phyloP scores from a whole-genome alignment of 306 rosid species.

The Begonia loranthoides region DNA sequence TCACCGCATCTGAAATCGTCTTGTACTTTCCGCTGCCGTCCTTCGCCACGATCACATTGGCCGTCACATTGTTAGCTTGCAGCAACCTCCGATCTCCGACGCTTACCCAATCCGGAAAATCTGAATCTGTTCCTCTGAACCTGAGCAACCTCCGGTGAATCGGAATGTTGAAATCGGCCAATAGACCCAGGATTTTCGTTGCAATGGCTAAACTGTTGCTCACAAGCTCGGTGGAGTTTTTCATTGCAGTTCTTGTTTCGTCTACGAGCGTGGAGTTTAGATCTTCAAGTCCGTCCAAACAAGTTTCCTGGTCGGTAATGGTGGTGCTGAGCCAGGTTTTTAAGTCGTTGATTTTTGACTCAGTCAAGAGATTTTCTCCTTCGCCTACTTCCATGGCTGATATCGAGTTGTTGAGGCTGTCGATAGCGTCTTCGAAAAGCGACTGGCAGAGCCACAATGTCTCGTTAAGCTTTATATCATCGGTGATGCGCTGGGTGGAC shows the following conservation, averaged over 20 bases:
- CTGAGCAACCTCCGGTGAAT: conserved; percentile 48
- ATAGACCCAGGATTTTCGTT: conserved; percentile 25
- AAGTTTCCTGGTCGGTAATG: conserved; percentile 68
- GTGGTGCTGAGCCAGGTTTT: conserved; percentile 70
- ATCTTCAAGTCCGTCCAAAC: conserved; percentile 54
- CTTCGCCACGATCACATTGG: conserved; percentile 44
- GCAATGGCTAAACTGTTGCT: conserved; percentile 90
- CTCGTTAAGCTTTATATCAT: conserved; percentile 4
- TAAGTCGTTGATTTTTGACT: conserved; percentile 25
- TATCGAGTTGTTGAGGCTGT: conserved; percentile 49
- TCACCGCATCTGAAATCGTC: conserved; percentile 45
- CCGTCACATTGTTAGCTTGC: conserved; percentile 12
- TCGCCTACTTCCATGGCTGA: conserved; percentile 17
- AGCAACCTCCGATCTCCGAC: conserved; percentile 54
- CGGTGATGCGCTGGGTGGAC: conserved; percentile 9
- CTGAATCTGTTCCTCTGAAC: background rate
- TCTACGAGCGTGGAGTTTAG: conserved; percentile 28
- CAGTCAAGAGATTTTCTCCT: conserved; percentile 16
- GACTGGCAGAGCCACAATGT: conserved; percentile 32
- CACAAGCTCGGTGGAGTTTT: conserved; percentile 52
- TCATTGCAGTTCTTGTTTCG: conserved; percentile 20
- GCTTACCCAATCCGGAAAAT: conserved; percentile 60
- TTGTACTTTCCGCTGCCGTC: conserved; percentile 45
- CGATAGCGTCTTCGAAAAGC: conserved; percentile 44
- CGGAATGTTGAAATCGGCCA: conserved; percentile 30